A percentile compares a stretch with the other conserved stretches of the same genome.
phyloP scores from a whole-genome alignment of 2,329 filamentous ascomycete genomes.

The Xylariaceae sp. region DNA sequence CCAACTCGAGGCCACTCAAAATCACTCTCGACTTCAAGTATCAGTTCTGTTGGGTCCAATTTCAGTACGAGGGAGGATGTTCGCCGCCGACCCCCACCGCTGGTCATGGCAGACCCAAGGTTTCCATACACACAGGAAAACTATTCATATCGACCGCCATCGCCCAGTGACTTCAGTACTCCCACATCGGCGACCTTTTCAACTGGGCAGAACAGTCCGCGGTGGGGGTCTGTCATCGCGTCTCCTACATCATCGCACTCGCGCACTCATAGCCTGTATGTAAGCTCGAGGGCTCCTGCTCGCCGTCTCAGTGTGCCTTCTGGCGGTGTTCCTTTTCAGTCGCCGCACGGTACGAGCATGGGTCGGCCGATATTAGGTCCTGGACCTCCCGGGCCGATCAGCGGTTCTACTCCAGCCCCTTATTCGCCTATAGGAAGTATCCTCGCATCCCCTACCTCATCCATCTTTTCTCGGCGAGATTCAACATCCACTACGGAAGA shows the following conservation, averaged over 20 bases:
- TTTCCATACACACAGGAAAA: slow-evolving; percentile 60
- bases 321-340: slow-evolving; percentile 68
- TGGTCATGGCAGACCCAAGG: slow-evolving; percentile 77
- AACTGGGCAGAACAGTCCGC: slow-evolving; percentile 70
- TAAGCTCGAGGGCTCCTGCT: slow-evolving; percentile 60
- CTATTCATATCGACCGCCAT: slow-evolving; percentile 62
- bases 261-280: slow-evolving; percentile 69
- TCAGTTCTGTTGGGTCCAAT: slow-evolving; percentile 64
- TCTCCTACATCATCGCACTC: slow-evolving; percentile 71
- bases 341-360: slow-evolving; percentile 53
- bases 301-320: slow-evolving; percentile 82
- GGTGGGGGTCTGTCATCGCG: slow-evolving; percentile 62
- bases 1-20: slow-evolving; percentile 80
- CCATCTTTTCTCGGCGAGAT: slow-evolving; percentile 62
- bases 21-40: slow-evolving; percentile 79
- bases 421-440: slow-evolving; percentile 58
- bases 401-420: slow-evolving; percentile 52
- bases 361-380: slow-evolving; percentile 53
- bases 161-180: slow-evolving; percentile 73
- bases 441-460: slow-evolving; percentile 61
- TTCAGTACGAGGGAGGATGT: slow-evolving; percentile 63
- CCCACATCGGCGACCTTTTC: slow-evolving; percentile 82
- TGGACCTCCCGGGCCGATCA: slow-evolving; percentile 39
- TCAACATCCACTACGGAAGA: slow-evolving; percentile 65
- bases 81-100: slow-evolving; percentile 70